Evolutionary conservation across 495 filamentous ascomycete genomes (phyloP).

Genomic region (Podospora didyma): DNA sequence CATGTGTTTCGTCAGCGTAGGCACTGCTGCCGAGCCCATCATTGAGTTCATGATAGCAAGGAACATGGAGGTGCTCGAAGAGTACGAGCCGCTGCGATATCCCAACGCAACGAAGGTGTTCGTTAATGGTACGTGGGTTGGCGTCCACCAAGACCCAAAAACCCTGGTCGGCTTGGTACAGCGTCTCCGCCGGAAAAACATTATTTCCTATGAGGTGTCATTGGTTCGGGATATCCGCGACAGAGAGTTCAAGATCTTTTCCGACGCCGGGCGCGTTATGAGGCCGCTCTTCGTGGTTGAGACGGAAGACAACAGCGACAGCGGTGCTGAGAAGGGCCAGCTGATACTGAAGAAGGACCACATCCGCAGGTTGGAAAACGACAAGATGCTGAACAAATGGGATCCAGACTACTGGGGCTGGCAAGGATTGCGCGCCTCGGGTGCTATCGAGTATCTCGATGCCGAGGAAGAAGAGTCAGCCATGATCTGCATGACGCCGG

Average conservation of each 20-base stretch:
- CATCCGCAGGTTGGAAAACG: conserved; percentile 57
- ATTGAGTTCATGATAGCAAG: conserved; percentile 91
- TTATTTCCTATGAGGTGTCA: conserved; percentile 85
- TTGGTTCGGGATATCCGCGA: conserved; percentile 93
- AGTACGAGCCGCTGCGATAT: conserved; percentile 84
- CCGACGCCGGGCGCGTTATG: conserved; percentile 91
- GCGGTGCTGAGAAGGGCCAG: conserved; percentile 65
- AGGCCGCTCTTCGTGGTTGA: conserved; percentile 83
- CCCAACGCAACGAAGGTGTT: conserved; percentile 97
- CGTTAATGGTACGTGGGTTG: conserved; percentile 96
- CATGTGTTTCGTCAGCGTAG: conserved; percentile 97
- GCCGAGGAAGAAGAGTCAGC: conserved; percentile 97
- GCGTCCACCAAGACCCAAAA: conserved; percentile 77
- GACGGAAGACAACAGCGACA: conserved; percentile 62
- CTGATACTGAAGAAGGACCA: conserved; percentile 81
- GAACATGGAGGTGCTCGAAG: conserved; percentile 93
- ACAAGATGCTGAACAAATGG: conserved; percentile 53
- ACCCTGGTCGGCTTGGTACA: conserved; percentile 74
- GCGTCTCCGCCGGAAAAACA: conserved; percentile 67
- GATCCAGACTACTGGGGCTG: conserved; percentile 74
- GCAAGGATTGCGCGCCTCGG: conserved; percentile 73
- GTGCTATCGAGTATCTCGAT: conserved; percentile 91
- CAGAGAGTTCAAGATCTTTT: conserved; percentile 97
- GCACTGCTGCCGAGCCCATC: conserved; percentile 82
- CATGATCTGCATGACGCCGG: conserved; percentile 98